Conservation (phyloP, 192 early-diverging fungal species). For the Phycomyces blakesleeanus region DNA sequence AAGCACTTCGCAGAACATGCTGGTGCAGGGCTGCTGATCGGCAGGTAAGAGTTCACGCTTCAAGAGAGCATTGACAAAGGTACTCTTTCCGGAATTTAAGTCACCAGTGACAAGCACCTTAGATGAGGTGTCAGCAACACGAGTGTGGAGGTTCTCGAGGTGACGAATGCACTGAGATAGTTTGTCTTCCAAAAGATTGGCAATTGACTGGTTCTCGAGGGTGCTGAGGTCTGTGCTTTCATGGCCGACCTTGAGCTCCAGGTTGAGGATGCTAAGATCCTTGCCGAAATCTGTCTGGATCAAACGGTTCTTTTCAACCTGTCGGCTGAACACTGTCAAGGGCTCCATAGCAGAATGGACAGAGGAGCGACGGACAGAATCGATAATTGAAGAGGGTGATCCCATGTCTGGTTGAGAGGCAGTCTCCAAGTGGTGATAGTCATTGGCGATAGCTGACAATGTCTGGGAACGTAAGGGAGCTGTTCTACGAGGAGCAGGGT, state of each 20-base stretch:
- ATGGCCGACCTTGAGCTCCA: constrained; percentile 68
- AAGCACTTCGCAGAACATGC: constrained; percentile 93
- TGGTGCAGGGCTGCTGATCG: constrained; percentile 98
- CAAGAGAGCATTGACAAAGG: constrained; percentile 95
- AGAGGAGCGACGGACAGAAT: constrained; percentile 23
- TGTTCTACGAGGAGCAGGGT: constrained; percentile 35
- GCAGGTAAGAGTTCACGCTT: constrained; percentile 85
- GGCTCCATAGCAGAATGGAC: constrained; percentile 12
- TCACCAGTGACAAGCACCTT: constrained; percentile 97
- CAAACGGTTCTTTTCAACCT: constrained; percentile 2
- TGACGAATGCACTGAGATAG: constrained; percentile 67
- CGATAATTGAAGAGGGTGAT: constrained; percentile 2
- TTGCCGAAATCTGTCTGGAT: constrained; percentile 18
- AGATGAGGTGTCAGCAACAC: constrained; percentile 87
- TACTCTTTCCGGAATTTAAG: constrained; percentile 95
- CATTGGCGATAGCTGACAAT: background rate
- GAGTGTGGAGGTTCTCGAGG: constrained; percentile 77
- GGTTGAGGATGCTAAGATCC: constrained; percentile 58
- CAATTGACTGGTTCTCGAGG: constrained; percentile 66
- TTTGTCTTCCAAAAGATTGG: constrained; percentile 66
- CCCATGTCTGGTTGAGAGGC: constrained; percentile 7
- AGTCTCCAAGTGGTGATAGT: constrained; percentile 5
- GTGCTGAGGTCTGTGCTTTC: constrained; percentile 57
- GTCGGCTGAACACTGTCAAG: background rate
- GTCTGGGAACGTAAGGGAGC: constrained; percentile 16